Base-by-base conservation (phyloP, 75 land plant genomes). In the Selaginella tamariscina region DNA sequence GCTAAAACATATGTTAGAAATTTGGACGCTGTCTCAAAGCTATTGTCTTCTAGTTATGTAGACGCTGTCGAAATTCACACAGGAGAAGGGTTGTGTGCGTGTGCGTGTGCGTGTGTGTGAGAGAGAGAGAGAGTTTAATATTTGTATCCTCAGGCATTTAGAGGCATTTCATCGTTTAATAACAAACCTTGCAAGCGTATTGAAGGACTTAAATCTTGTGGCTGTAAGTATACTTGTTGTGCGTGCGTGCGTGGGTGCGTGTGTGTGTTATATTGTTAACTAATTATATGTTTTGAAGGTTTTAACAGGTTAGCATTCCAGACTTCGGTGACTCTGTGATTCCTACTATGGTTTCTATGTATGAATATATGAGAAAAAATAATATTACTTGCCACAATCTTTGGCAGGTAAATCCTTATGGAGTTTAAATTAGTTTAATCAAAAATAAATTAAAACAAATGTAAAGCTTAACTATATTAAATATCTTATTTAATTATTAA, bases 1-100 rank as follows among this genome's bases (percentile, higher is more conserved):
- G 83, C 77, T 55, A 72, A 73, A 33, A 78, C 83, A 2, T 88
- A 88, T 59, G 66, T 84, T 27, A 76, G 97, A 75, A 81, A 80
- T 66, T 72, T 70, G 27, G 29, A 66, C 70, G 44, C 77, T 33
- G 82, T 89, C n/a, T 69, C 81, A 68, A 65, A 84, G 67, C 86
- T 91, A 54, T 71, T 91, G n/a, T 31, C 68, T 15, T 77, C 79
- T 30, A 29, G 66, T 32, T 78, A 79, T 68, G 81, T 91, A 65
- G 84, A 91, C 72, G 92, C 92, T 31, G 69, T 91, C 64, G 92
- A 91, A 70, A 85, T 91, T 66, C 97, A 88, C 67, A 91, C 97
- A 8, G 80, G 73, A 78, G 88, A 77, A 68, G 79, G 92, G 97
- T 91, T 69, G 49, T 15, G 49, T 39, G n/a, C n/a, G n/a, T n/a